These are phyloP conservation scores for Fraxinus xanthoxyloides DNA, from an alignment of 305 asterid species.

Conservation along the genomic window DNA sequence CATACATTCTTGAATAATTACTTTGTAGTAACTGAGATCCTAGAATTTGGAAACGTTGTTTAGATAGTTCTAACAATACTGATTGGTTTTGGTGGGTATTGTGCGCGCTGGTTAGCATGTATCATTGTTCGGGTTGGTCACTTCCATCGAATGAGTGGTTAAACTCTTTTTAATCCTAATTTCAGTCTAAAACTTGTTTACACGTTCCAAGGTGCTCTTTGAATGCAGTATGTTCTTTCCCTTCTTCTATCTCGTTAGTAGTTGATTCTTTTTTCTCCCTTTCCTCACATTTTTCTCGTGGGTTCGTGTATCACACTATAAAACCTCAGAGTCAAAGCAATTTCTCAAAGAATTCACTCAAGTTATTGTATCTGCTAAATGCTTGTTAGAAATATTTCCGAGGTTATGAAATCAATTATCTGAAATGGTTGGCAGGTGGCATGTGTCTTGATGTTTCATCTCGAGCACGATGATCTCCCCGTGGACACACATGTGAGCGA, in stretches of 20 bases:
- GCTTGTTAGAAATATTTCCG: neutral
- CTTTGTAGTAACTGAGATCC: neutral
- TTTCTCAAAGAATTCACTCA: neutral
- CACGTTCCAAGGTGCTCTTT: neutral
- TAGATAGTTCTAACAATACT: neutral
- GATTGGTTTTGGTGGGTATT: neutral
- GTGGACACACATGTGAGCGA: conserved; percentile 86
- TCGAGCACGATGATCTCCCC: conserved; percentile 81
- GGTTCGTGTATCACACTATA: neutral
- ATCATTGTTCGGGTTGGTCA: neutral
- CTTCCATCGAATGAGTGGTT: neutral
- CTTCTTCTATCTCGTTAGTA: neutral
- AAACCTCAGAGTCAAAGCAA: neutral
- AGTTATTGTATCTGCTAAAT: neutral
- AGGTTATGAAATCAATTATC: conserved; percentile 15
- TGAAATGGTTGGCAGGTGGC: conserved; percentile 62
- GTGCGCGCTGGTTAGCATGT: neutral
- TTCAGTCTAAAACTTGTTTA: neutral
- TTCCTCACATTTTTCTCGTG: neutral
- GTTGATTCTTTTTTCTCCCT: neutral
- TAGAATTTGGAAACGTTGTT: neutral
- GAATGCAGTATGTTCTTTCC: neutral
- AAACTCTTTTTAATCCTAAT: neutral
- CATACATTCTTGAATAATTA: neutral
- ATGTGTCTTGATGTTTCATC: conserved; percentile 82